These are phyloP conservation scores for Powellomyces hirtus DNA, from an alignment of 192 early-diverging fungal species.

Conservation along the genomic window DNA sequence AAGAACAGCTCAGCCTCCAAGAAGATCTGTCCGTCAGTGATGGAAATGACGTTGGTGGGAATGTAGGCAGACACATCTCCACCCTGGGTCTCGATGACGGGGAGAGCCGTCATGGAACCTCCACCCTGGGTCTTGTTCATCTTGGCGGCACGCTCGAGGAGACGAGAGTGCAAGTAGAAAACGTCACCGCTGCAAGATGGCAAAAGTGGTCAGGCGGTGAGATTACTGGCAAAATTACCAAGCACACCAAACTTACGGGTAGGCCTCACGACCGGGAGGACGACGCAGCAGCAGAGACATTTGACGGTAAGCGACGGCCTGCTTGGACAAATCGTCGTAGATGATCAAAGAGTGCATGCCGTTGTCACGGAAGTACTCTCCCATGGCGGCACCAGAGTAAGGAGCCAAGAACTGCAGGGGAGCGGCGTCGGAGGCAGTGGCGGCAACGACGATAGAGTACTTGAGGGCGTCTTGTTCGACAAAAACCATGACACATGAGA, in stretches of 20 bases:
- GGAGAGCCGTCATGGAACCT: constrained; percentile 97
- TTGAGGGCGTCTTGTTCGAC: constrained; percentile 93
- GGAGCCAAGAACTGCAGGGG: constrained; percentile 98
- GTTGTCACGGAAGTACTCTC: constrained; percentile 99
- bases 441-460: constrained; percentile 98
- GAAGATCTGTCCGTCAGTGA: constrained; percentile 99
- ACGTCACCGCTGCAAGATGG: constrained; percentile 78
- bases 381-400: constrained; percentile 97
- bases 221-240: not conserved
- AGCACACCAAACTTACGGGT: constrained; percentile 67
- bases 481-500: no score
- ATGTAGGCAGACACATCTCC: constrained; percentile 99
- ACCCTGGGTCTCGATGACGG: constrained; percentile 99
- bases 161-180: constrained; percentile 99
- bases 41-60: constrained; percentile 99
- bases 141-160: constrained; percentile 99
- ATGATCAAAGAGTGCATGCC: constrained; percentile 98
- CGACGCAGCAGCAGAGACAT: constrained; percentile 99
- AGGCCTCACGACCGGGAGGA: constrained; percentile 99
- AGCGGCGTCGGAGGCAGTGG: constrained; percentile 98
- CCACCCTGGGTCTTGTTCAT: constrained; percentile 95
- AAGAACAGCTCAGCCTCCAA: constrained; percentile 99
- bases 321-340: constrained; percentile 99
- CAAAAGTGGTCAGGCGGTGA: constrained; percentile 1
- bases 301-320: constrained; percentile 99